Base-by-base conservation (phyloP, 768 basidiomycete genomes). In the Pleurotus tuoliensis region DNA sequence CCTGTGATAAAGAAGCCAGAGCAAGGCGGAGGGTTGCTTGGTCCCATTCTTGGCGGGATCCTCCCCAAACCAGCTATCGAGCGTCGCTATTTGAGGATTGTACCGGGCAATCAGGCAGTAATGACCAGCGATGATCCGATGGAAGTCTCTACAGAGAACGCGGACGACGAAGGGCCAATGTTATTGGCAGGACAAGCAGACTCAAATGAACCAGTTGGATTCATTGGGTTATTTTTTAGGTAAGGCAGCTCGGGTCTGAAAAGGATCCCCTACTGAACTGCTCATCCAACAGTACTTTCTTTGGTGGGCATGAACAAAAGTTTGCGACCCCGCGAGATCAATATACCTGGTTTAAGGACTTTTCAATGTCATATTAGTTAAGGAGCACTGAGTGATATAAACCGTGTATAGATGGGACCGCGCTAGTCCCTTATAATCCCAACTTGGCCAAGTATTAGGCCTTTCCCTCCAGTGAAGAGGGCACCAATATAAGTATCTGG, bases 261-360 rank as follows among this genome's bases (percentile, higher is more conserved):
- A n/a, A n/a, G 34, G 37, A 45, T 16, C 22, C n/a, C 52, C 62
- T 24, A 56, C 55, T 40, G 13, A 34, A 3, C 12, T 18, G 30
- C 54, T 12, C 6, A 15, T 60, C 3, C 9, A 8, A 34, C 11
- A 87, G 86, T 60, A 87, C 88, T 5, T 90, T 90, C 70, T 92
- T 92, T 62, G 90, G 90, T 9, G 90, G 90, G 0, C 88, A 91
- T 59, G 83, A 82, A 4, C 62, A 71, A 4, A 62, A 77, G 43
- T 92, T 82, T 63, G 88, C 86, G 13, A 85, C 88, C 15, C 89
- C 90, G 3, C 79, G 70, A 60, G 84, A 90, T 66, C 91, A 92
- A 66, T 84, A 84, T 61, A 76, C 80, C 1, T 91, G 87, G 84
- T 92, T 91, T 73, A 89, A 78, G 62, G 83, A 82, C 61, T 90